Base-by-base conservation (phyloP, 768 basidiomycete species). In the Boletus pseudopeckii region DNA sequence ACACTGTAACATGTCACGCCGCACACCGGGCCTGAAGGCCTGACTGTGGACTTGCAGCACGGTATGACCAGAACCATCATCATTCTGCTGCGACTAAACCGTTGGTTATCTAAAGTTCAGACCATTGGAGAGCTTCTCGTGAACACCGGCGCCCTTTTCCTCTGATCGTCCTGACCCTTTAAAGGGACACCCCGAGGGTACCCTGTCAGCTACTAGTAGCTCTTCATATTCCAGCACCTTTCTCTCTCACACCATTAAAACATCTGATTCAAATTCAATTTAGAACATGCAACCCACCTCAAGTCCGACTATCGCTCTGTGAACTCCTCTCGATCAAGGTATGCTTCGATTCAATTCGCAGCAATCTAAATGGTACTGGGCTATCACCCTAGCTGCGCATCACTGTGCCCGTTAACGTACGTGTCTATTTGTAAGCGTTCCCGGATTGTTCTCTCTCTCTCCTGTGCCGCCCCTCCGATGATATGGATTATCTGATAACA, bases 401-500 rank as follows among this genome's bases (percentile, higher is more conserved):
- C 43, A 36, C 66, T 60, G 50, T 48, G 57, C 65, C 52, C 49
- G 52, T 59, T 45, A 8, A 30, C 50, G 41, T 46, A 41, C 32
- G 34, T 50, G 39, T 34, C 44, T 26, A 30, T 54, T 37, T 33
- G 38, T 55, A 57, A 49, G 38, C 49, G 30, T 45, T 7, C 41
- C 8, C 26, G 4, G 38, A 45, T 47, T 51, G 28, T 60, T 43
- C 59, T 42, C 30, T 51, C 45, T 44, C 54, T 37, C 44, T 46
- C 32, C 52, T 52, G 58, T 55, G 45, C 47, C 24, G 37, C 51
- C 39, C 47, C 45, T 54, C 32, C 14, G 14, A 28, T 28, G 42
- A 18, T 39, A 20, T 37, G 18, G 32, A 32, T 58, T 61, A 68
- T 66, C 65, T 61, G 58, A 57, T 63, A 55, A 36, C 57, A 37